Percentiles rank a stretch among this genome's conserved stretches.
These are phyloP conservation scores for Aspergillus pseudoterreus DNA, from an alignment of 2,329 filamentous ascomycete genomes.

Conservation along the genomic window DNA sequence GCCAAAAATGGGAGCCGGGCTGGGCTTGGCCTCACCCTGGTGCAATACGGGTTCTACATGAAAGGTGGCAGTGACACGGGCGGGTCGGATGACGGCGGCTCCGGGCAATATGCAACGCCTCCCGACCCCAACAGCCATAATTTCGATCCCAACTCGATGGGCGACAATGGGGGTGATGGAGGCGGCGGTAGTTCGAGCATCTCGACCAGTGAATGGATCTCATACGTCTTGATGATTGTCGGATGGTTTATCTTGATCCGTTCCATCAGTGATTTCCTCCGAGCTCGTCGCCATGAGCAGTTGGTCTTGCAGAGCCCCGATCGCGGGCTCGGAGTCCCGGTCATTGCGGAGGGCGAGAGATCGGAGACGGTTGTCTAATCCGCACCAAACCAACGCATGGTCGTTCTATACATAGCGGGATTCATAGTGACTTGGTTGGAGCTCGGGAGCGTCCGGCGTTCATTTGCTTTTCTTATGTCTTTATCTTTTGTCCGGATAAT, in stretches of 20 bases:
- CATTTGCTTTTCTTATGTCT: background rate
- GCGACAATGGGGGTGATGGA: slow-evolving; percentile 30
- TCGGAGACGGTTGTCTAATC: slow-evolving; percentile 70
- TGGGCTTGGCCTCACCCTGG: slow-evolving; percentile 88
- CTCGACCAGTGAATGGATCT: slow-evolving; percentile 77
- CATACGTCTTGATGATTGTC: slow-evolving; percentile 91
- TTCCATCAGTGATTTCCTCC: slow-evolving; percentile 85
- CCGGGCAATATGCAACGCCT: slow-evolving; percentile 56
- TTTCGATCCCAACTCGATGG: slow-evolving; percentile 72
- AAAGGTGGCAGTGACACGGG: slow-evolving; percentile 56
- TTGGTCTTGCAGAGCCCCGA: slow-evolving; percentile 91
- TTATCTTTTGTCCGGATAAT: slow-evolving; percentile 2
- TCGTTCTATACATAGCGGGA: background rate
- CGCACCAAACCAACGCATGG: slow-evolving; percentile 4
- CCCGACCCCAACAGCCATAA: slow-evolving; percentile 86
- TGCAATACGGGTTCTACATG: slow-evolving; percentile 97
- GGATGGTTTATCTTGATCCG: slow-evolving; percentile 98
- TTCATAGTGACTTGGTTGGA: slow-evolving; percentile 12
- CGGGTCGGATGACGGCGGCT: slow-evolving; percentile 33
- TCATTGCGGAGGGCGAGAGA: slow-evolving; percentile 82
- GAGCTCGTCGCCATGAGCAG: slow-evolving; percentile 85
- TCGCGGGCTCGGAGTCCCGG: slow-evolving; percentile 74
- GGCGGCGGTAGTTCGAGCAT: slow-evolving; percentile 53
- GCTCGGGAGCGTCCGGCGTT: slow-evolving; percentile 13
- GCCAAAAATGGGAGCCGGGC: slow-evolving; percentile 96